Evolutionary conservation across 371 early-diverging fungal genomes (phyloP).

Genomic region (Mortierella sp.): DNA sequence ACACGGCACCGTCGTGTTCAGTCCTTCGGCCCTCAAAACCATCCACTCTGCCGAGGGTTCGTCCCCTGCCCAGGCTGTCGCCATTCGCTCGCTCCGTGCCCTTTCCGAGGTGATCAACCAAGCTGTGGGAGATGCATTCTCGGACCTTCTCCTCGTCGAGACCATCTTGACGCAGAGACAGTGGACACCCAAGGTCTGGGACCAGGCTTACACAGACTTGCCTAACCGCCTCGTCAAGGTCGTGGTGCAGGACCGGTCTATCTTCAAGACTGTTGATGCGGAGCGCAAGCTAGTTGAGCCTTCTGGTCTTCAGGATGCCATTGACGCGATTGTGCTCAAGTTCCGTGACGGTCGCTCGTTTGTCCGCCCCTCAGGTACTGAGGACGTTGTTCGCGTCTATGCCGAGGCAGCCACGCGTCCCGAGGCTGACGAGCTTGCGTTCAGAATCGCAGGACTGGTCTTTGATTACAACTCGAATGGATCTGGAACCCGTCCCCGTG

Average conservation of each 20-base stretch:
- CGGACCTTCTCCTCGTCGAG: conserved; percentile 97
- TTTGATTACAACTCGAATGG: conserved; percentile 92
- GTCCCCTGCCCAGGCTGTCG: conserved; percentile 83
- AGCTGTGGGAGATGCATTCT: conserved; percentile 98
- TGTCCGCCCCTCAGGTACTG: conserved; percentile 99
- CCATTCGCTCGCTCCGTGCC: conserved; percentile 80
- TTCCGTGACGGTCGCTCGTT: conserved; percentile 91
- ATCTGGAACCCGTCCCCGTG: conserved; percentile 84
- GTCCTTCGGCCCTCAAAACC: conserved; percentile 79
- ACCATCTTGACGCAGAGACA: conserved; percentile 87
- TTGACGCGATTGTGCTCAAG: conserved; percentile 86
- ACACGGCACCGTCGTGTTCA: conserved; percentile 99
- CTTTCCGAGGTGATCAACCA: conserved; percentile 96
- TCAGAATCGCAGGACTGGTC: conserved; percentile 84
- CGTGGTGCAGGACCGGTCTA: conserved; percentile 87
- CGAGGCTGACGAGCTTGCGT: conserved; percentile 85
- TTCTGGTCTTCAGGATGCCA: conserved; percentile 88
- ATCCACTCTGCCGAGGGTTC: conserved; percentile 77
- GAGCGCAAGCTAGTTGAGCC: conserved; percentile 94
- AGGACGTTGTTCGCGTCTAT: conserved; percentile 99
- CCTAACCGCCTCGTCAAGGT: conserved; percentile 97
- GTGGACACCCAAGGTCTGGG: conserved; percentile 90
- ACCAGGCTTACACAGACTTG: conserved; percentile 92
- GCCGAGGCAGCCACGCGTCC: conserved; percentile 95
- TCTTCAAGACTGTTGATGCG: conserved; percentile 96